Evolutionary conservation across 2,329 filamentous ascomycete species (phyloP).

Genomic region (Fonsecaea erecta): DNA sequence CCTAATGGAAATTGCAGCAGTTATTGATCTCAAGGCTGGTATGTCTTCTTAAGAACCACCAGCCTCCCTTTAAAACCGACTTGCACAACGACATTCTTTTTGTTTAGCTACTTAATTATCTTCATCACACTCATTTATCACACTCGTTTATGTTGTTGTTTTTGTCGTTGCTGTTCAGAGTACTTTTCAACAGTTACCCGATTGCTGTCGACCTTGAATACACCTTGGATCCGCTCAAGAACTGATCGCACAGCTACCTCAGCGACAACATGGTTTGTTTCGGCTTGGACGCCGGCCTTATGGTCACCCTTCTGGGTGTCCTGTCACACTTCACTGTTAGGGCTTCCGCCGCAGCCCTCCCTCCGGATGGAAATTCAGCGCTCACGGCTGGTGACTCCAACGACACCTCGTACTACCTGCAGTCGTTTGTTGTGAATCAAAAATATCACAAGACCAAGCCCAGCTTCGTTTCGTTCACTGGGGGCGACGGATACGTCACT

Average conservation of each 20-base stretch:
- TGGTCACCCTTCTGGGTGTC: not conserved
- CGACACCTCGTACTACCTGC: not conserved
- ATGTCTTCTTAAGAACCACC: not conserved
- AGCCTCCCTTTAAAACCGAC: not conserved
- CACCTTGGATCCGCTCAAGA: not conserved
- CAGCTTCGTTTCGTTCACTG: not conserved
- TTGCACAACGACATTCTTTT: not conserved
- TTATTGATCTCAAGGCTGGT: not conserved
- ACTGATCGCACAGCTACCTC: too few species aligned
- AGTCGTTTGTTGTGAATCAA: not conserved
- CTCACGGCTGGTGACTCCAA: not conserved
- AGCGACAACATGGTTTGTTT: not conserved
- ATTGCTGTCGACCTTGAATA: not conserved
- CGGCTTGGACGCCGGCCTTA: not conserved
- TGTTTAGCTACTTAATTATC: not conserved
- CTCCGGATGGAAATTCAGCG: not conserved
- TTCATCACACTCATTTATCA: not conserved
- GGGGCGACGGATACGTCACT: not conserved
- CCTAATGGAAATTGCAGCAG: not conserved
- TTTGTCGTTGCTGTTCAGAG: too few species aligned
- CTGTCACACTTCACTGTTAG: not conserved
- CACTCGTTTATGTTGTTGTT: not conserved
- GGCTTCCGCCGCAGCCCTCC: not conserved
- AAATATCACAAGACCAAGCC: not conserved
- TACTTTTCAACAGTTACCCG: not conserved